A percentile compares a stretch with the other conserved stretches of the same genome.
These are phyloP conservation scores for Cryptosporidium parvum DNA, from an alignment of 169 alveolate species.

Conservation along the genomic window DNA sequence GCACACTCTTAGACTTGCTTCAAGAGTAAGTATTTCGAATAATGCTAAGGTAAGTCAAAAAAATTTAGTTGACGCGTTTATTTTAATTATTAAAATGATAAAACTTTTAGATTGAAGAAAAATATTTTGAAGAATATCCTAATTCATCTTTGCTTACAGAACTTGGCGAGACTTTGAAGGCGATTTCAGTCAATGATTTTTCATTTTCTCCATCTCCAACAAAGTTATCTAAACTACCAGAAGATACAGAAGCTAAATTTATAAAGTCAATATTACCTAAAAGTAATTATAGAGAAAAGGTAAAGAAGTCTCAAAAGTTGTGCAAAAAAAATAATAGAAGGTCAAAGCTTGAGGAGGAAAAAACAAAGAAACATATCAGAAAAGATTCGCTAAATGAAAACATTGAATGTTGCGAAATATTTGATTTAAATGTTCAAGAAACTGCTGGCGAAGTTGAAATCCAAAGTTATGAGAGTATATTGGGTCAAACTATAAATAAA, in stretches of 20 bases:
- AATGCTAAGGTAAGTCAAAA: conserved; percentile 24
- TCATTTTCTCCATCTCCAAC: conserved; percentile 39
- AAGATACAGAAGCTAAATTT: not conserved
- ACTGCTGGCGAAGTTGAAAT: not conserved
- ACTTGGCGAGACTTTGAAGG: conserved; percentile 32
- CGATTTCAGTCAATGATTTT: conserved; percentile 20
- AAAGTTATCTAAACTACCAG: not conserved
- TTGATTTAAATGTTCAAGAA: not conserved
- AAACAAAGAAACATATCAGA: not conserved
- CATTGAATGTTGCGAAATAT: not conserved
- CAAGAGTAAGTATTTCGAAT: conserved; percentile 55
- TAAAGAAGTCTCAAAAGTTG: not conserved
- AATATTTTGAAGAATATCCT: conserved; percentile 14
- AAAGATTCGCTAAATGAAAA: not conserved
- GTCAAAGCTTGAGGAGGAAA: not conserved
- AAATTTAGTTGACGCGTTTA: not conserved
- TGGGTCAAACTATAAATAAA: not conserved
- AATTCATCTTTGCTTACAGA: conserved; percentile 38
- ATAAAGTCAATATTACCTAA: not conserved
- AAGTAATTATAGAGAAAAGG: not conserved
- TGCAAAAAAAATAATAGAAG: not conserved
- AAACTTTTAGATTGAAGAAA: not conserved
- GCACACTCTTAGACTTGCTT: conserved; percentile 72
- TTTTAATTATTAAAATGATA: not conserved
- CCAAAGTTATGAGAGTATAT: not conserved